These are phyloP conservation scores for Nicotiana rustica DNA, from an alignment of 305 asterid species.

Conservation along the genomic window DNA sequence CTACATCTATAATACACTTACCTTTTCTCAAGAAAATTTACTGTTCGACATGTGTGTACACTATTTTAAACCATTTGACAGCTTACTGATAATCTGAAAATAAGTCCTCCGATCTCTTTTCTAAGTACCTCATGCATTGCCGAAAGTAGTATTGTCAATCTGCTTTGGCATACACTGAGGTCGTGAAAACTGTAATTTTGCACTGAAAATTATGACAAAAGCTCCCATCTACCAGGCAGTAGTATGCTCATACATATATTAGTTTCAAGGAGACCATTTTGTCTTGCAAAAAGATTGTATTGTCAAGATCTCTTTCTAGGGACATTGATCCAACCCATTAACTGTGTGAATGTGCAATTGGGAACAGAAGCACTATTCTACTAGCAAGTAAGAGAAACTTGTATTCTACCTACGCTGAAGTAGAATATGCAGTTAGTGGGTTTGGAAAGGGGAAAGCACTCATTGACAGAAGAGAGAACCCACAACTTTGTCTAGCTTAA, in stretches of 20 bases:
- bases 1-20: too few relatives aligned
- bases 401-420: not conserved
- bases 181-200: not conserved
- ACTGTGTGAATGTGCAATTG: not conserved
- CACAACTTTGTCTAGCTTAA: slow-evolving; percentile 15
- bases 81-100: slow-evolving; percentile 14
- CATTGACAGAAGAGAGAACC: slow-evolving; percentile 4
- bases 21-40: too few relatives aligned
- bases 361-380: not conserved
- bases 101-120: not conserved
- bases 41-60: slow-evolving; percentile 1
- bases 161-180: not conserved
- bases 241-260: slow-evolving; percentile 10
- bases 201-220: not conserved
- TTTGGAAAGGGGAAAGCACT: not conserved
- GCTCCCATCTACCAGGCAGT: not conserved
- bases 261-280: not conserved
- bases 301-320: slow-evolving; percentile 8
- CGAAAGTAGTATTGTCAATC: not conserved
- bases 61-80: not conserved
- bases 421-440: not conserved
- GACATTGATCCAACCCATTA: not conserved
- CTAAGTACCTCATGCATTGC: not conserved
- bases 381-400: not conserved
- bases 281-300: not conserved